Percentiles rank a stretch among this genome's conserved stretches.
Conservation (phyloP, 2,329 filamentous ascomycete genomes). For the Myriosclerotinia duriaeana region DNA sequence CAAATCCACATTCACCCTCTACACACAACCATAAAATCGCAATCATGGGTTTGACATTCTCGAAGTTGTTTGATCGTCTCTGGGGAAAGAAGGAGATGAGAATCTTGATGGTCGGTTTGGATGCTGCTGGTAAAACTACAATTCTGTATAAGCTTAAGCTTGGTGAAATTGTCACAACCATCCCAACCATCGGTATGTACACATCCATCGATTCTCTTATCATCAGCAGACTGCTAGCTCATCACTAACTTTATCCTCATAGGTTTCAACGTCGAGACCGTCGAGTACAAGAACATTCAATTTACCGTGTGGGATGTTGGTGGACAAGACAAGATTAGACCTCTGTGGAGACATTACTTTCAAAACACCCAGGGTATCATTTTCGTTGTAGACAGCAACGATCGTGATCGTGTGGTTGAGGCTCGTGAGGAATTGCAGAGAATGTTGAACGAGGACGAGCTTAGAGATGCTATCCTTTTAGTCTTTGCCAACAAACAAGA, state of each 20-base stretch:
- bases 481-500: conserved; percentile 99
- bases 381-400: conserved; percentile 99
- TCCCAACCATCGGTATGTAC: conserved; percentile 90
- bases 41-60: conserved; percentile 97
- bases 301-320: conserved; percentile 99
- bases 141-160: conserved; percentile 99
- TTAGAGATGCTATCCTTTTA: conserved; percentile 92
- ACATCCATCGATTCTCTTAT: conserved; percentile 13
- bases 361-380: conserved; percentile 99
- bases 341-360: conserved; percentile 99
- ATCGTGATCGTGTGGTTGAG: conserved; percentile 96
- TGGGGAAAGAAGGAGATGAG: conserved; percentile 99
- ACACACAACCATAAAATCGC: conserved; percentile 47
- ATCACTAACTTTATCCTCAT: conserved; percentile 27
- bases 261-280: conserved; percentile 99
- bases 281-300: conserved; percentile 99
- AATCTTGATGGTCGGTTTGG: conserved; percentile 99
- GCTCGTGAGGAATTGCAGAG: conserved; percentile 94
- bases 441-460: conserved; percentile 98
- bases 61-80: conserved; percentile 92
- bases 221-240: conserved; percentile 29
- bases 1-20: conserved; percentile 40
- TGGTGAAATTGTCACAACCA: conserved; percentile 98
- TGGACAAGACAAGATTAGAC: conserved; percentile 99
- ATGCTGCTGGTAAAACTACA: conserved; percentile 99